Base-by-base conservation (phyloP, 306 rosid species). In the Castanea mollissima region DNA sequence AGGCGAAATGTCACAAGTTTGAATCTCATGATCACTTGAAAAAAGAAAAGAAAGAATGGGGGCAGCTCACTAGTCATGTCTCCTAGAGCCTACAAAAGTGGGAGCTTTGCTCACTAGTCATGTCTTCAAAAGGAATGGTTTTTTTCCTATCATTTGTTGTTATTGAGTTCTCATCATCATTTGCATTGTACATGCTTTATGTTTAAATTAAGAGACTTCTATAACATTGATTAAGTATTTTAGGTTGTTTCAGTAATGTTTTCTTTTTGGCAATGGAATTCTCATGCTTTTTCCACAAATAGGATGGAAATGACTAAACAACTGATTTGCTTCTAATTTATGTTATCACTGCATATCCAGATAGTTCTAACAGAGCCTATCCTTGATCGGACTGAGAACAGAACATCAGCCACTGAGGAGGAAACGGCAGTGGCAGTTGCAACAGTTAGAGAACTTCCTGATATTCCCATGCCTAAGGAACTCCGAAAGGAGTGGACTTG, bases 401-500 rank as follows among this genome's bases (percentile, higher is more conserved):
- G 21, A 38, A 52, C 82, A 70, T 49, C 78, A 44, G 68, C 15
- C 44, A 29, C 14, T 12, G 19, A 6, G 19, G 76, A 81, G 60
- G 73, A 6, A 76, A 38, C 27, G 10, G 35, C 2, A 0, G 69
- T 23, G 67, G 69, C 77, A 23, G 82, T 55, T 35, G 62, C 5
- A n/a, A 57, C 55, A 69, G 29, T n/a, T 29, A 74, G 34, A 54
- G 88, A 83, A 77, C 4, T 76, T 80, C 70, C 78, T 27, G 44
- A 63, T 58, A 73, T 56, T 32, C 80, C 31, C 41, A 55, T 63
- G 19, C 74, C 82, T 18, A 60, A 60, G 74, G 60, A 75, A 21
- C 76, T 87, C 32, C 89, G 74, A 71, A 88, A 85, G 76, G 84
- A 79, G 81, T 88, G 91, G 92, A 76, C 75, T 35, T 87, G 89